Evolutionary conservation across 73 alveolate genomes (phyloP), one percentile per base, ranked within the genome.

Genomic region (Chromera velia): DNA sequence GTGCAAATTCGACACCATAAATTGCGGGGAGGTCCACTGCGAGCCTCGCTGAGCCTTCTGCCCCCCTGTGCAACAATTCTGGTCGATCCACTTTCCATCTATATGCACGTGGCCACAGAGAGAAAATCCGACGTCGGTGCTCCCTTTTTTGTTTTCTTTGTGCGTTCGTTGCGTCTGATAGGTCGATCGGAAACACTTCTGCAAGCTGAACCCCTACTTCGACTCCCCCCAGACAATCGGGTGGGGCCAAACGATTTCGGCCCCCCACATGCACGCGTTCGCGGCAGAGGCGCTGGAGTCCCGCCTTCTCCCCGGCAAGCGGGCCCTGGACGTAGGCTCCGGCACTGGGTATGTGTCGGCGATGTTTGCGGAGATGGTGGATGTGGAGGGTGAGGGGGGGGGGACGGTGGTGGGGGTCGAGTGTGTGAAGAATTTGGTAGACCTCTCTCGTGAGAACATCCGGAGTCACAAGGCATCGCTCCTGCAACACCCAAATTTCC

Each of bases 181-280:
- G n/a, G 87, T 87, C n/a, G 92, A 89, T 73, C 81, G 95, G 70
- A 64, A 32, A 40, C 85, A 89, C 73, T 89, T 74, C 82, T 87
- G 4, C 26, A 18, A 6, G 34, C 1, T 55, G 19, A 18, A 72
- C 62, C 76, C 88, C 28, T 92, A 91, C 73, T 7, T 22, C 13
- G 94, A 93, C 80, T 1, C 78, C 19, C 97, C 98, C 22, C 65
- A 83, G 80, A 71, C 88, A 65, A 83, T 93, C 48, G 96, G 97
- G 27, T 93, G 83, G 77, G 83, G 85, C 68, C 92, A 92, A 34
- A 91, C 94, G 9, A 93, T 93, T 28, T 91, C 96, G 19, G 96
- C 98, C 24, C 98, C 98, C 26, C 95, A 89, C 77, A 91, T 93
- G 96, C 98, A 93, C 82, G 96, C 95, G 0, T 64, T 55, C 83